Evolutionary conservation across 352 stramenopile species (phyloP).

Genomic region (Phytophthora cactorum): DNA sequence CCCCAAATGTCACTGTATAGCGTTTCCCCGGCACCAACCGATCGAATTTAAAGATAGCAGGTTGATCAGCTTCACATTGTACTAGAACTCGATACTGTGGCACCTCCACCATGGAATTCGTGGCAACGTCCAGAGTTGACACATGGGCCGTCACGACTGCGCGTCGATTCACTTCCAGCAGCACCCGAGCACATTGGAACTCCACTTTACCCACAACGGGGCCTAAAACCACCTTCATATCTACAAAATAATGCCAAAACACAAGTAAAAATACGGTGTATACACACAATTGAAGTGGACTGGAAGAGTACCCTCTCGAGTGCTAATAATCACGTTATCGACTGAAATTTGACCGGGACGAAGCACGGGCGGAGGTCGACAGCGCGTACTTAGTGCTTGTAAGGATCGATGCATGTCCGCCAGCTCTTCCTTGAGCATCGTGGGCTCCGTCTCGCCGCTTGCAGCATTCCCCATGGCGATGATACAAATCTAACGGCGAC

Average conservation of each 20-base stretch:
- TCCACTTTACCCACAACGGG: conserved; percentile 77
- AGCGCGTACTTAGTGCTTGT: conserved; percentile 26
- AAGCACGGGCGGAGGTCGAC: conserved; percentile 25
- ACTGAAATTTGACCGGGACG: conserved; percentile 41
- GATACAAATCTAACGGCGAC: conserved; percentile 26
- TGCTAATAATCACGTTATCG: conserved; percentile 29
- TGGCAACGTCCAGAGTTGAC: conserved; percentile 47
- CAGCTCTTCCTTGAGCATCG: conserved; percentile 54
- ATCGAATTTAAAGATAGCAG: conserved; percentile 49
- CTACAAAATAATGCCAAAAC: conserved; percentile 20
- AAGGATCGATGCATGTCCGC: conserved; percentile 52
- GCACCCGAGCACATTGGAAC: conserved; percentile 49
- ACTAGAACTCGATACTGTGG: conserved; percentile 35
- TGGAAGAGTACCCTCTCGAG: conserved; percentile 16
- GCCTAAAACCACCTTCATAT: conserved; percentile 62
- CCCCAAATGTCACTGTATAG: conserved; percentile 70
- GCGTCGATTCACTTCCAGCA: conserved; percentile 64
- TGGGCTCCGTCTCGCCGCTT: conserved; percentile 45
- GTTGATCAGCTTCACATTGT: conserved; percentile 33
- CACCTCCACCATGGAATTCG: conserved; percentile 50
- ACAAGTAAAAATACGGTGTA: not conserved
- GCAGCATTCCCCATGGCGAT: conserved; percentile 53
- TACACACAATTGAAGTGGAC: not conserved
- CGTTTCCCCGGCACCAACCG: conserved; percentile 54
- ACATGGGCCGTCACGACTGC: conserved; percentile 58